Evolutionary conservation across 345 rosid species (phyloP).

Genomic region (Mangifera indica): DNA sequence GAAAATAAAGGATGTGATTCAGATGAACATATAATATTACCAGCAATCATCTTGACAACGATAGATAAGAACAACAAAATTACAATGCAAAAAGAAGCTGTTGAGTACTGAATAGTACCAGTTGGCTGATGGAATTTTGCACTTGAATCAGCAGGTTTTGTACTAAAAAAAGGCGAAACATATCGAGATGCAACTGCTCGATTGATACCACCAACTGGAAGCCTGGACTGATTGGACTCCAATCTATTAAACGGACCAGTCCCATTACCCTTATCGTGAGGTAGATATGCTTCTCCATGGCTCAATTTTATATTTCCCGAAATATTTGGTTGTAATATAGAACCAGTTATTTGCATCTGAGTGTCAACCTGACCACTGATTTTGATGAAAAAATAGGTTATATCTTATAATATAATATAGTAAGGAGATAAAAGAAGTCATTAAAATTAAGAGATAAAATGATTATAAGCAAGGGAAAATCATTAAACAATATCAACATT

Average conservation of each 20-base stretch:
- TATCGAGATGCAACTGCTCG: slow-evolving; percentile 88
- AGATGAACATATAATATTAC: too few species aligned
- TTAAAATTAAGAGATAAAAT: neutral
- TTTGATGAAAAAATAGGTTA: slow-evolving; percentile 20
- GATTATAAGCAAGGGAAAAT: neutral
- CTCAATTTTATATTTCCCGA: slow-evolving; percentile 93
- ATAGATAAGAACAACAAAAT: too few species aligned
- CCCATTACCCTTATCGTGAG: slow-evolving; percentile 93
- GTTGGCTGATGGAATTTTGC: slow-evolving; percentile 56
- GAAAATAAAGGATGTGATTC: too few species aligned
- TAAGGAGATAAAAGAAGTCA: slow-evolving; percentile 2
- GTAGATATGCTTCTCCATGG: slow-evolving; percentile 97
- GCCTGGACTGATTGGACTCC: slow-evolving; percentile 66
- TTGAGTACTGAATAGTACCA: slow-evolving; percentile 41
- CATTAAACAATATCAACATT: neutral
- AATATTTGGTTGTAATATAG: slow-evolving; percentile 89
- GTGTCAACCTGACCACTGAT: slow-evolving; percentile 98
- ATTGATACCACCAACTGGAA: slow-evolving; percentile 62
- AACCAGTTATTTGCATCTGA: slow-evolving; percentile 87
- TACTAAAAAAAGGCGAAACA: slow-evolving; percentile 66
- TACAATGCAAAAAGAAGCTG: slow-evolving; percentile 7
- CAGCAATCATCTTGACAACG: too few species aligned
- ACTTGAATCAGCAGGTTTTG: slow-evolving; percentile 64
- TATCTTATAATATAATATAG: neutral
- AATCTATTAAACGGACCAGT: slow-evolving; percentile 67